These are phyloP conservation scores for Gautieria morchelliformis DNA, from an alignment of 768 basidiomycete genomes.

Conservation along the genomic window DNA sequence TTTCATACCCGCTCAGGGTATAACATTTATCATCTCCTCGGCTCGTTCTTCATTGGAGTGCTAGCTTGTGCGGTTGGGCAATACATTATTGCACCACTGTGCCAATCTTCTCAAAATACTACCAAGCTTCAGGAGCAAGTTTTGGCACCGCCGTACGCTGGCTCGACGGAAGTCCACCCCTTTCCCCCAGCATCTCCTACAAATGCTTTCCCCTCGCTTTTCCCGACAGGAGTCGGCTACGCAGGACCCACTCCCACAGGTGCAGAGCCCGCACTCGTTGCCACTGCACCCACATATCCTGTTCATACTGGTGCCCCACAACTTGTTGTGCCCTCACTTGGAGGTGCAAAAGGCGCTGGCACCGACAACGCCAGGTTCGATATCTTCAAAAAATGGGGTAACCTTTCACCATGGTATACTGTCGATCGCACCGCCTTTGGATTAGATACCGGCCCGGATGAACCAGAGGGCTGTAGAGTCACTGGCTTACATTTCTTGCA, in stretches of 20 bases:
- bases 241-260: conserved; percentile 61
- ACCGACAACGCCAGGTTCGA: conserved; percentile 32
- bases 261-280: conserved; percentile 16
- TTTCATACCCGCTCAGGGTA: neutral
- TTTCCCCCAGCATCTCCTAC: conserved; percentile 70
- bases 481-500: conserved; percentile 74
- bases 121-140: neutral
- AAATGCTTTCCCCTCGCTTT: conserved; percentile 60
- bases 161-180: conserved; percentile 57
- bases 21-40: neutral
- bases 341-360: conserved; percentile 17
- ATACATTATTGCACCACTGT: neutral
- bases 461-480: conserved; percentile 59
- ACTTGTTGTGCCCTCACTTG: conserved; percentile 13
- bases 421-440: conserved; percentile 59
- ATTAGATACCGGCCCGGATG: conserved; percentile 57
- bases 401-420: conserved; percentile 80
- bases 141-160: conserved; percentile 57
- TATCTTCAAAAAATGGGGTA: conserved; percentile 74
- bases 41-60: neutral
- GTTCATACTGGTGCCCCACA: conserved; percentile 45
- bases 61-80: neutral
- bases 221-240: conserved; percentile 72
- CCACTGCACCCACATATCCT: conserved; percentile 40
- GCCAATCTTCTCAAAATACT: neutral